Evolutionary conservation across 306 rosid species (phyloP).

Genomic region (Glycyrrhiza uralensis): DNA sequence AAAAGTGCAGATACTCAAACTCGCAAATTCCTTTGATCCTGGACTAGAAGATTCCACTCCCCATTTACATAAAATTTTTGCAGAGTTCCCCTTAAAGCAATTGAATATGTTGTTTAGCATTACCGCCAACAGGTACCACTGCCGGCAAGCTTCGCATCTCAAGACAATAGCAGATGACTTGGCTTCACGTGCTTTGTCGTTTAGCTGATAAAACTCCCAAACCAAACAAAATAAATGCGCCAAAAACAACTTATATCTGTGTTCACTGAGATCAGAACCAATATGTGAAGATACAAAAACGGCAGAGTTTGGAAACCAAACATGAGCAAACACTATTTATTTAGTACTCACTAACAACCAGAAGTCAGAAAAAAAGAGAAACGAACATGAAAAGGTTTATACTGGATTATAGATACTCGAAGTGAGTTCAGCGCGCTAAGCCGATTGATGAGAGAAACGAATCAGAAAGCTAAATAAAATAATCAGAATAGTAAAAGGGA

Average conservation of each 20-base stretch:
- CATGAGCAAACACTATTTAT: neutral
- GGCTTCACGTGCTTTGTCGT: neutral
- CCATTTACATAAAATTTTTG: neutral
- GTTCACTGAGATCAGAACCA: conserved; percentile 22
- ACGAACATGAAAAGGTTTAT: neutral
- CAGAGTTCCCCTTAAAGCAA: neutral
- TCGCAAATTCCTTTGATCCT: neutral
- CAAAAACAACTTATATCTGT: neutral
- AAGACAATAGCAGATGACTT: conserved; percentile 1
- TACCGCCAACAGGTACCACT: neutral
- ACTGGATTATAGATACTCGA: neutral
- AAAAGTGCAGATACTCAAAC: neutral
- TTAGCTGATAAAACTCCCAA: conserved; percentile 14
- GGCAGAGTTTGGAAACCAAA: neutral
- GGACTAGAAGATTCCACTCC: neutral
- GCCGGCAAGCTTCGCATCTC: neutral
- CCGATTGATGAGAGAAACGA: neutral
- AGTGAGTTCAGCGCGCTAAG: neutral
- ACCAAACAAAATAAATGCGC: neutral
- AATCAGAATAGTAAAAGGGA: neutral
- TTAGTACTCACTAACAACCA: neutral
- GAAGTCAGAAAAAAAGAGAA: neutral
- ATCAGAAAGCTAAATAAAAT: neutral
- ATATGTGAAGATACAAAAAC: neutral
- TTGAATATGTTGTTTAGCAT: neutral